Evolutionary conservation across 768 basidiomycete species (phyloP), one percentile per base, ranked within the genome.

Genomic region (Boletus sensibilis): DNA sequence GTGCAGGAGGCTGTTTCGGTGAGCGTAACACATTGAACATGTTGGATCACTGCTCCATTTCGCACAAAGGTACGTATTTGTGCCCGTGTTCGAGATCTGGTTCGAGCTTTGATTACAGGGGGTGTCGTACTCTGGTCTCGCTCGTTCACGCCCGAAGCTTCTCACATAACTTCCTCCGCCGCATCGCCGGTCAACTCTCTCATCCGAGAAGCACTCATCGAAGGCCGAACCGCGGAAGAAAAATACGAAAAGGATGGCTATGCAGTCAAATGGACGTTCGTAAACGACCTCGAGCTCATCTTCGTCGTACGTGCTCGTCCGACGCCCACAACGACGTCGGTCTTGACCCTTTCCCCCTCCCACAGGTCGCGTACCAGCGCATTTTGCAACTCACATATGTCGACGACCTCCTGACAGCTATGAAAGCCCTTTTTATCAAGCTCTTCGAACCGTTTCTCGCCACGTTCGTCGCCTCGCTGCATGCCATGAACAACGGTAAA

Each of bases 41-140:
- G 94, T 84, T 97, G 56, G 95, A 98, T 75, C 91, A 94, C 73
- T 92, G 94, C 72, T 94, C 93, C 29, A 96, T 98, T 66, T 92
- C 92, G 10, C 93, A 94, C 73, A 92, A 92, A 82, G 93, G 94
- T 88, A 72, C 47, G 53, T 45, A 14, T 12, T 40, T 25, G 20
- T 9, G 52, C 8, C 8, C n/a, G 25, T 1, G 9, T 46, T 50
- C 8, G 3, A 45, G 58, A 45, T 20, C 21, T 11, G 33, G 43
- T 6, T 47, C 55, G 38, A 66, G 50, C 48, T 57, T 48, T 37
- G 10, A 34, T 60, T 45, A 2, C 68, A 94, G 94, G 94, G 56
- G 96, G 96, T 34, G 77, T 97, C 53, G 88, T 98, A 35, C 81
- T 98, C 34, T 98, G 94, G 94, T 93, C 92, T 25, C 84, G 88